Percentiles rank a stretch among this genome's conserved stretches.
Conservation (phyloP, 2,329 filamentous ascomycete species). For the Cladosporium sp. region DNA sequence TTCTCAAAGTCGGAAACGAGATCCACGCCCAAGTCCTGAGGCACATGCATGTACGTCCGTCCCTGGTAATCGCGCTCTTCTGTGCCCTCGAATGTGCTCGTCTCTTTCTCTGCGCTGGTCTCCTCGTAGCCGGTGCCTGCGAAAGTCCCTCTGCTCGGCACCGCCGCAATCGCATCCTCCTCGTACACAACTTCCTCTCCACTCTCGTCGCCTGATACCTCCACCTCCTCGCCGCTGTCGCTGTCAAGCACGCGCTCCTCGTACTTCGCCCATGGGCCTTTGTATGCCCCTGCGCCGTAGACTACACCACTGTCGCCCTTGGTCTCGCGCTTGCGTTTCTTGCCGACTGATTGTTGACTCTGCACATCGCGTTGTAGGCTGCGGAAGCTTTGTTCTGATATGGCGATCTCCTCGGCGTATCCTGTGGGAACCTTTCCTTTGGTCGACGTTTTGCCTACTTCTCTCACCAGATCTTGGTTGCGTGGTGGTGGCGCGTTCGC, state of each 20-base stretch:
- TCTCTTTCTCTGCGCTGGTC: conserved; percentile 57
- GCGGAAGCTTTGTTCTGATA: conserved; percentile 89
- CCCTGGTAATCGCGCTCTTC: conserved; percentile 90
- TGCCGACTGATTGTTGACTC: conserved; percentile 47
- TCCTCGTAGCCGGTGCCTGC: conserved; percentile 53
- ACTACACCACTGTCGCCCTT: conserved; percentile 82
- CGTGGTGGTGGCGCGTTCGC: conserved; percentile 31
- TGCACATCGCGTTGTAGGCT: conserved; percentile 79
- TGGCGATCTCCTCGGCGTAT: conserved; percentile 77
- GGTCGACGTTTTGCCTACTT: conserved; percentile 31
- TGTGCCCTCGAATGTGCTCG: conserved; percentile 79
- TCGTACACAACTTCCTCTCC: conserved; percentile 73
- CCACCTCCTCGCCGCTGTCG: conserved; percentile 65
- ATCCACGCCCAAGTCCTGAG: conserved; percentile 83
- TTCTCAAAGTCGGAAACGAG: conserved; percentile 77
- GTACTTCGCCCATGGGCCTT: conserved; percentile 93
- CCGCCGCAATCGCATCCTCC: conserved; percentile 64
- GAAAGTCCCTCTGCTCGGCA: conserved; percentile 44
- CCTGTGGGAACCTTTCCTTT: conserved; percentile 61
- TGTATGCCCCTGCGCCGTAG: conserved; percentile 82
- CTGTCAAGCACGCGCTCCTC: conserved; percentile 67
- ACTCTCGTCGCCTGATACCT: conserved; percentile 69
- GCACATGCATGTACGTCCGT: conserved; percentile 95
- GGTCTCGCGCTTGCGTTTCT: conserved; percentile 75
- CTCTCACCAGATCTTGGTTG: conserved; percentile 22